A percentile compares a stretch with the other conserved stretches of the same genome.
phyloP scores from a whole-genome alignment of 768 basidiomycete species.

The Sistotremastrum suecicum region DNA sequence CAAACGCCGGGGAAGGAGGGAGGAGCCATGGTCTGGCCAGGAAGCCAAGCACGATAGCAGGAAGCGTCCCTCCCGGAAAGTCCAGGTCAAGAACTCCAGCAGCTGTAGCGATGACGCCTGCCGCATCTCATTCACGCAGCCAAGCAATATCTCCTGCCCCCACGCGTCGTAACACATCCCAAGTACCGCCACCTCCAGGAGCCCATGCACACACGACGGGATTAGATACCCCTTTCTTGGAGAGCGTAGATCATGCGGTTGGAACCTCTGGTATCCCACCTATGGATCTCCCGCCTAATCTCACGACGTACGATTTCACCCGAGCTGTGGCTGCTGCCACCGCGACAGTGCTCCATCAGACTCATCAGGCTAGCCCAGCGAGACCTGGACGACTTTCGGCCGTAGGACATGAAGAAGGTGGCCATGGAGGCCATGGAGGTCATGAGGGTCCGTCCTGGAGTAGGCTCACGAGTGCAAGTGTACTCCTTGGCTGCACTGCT shows the following conservation, averaged over 20 bases:
- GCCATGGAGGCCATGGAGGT: conserved; percentile 48
- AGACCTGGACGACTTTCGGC: conserved; percentile 27
- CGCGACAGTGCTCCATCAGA: conserved; percentile 73
- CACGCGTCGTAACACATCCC: conserved; percentile 3
- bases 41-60: conserved; percentile 30
- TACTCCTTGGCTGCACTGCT: conserved; percentile 78
- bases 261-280: conserved; percentile 39
- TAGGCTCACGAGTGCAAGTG: conserved; percentile 74
- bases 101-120: conserved; percentile 6
- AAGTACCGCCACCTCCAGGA: conserved; percentile 1
- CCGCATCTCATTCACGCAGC: conserved; percentile 7
- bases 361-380: conserved; percentile 32
- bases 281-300: conserved; percentile 42
- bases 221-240: conserved; percentile 48
- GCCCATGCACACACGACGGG: conserved; percentile 15
- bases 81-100: conserved; percentile 27
- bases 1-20: not conserved
- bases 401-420: conserved; percentile 28
- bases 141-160: conserved; percentile 12
- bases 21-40: conserved; percentile 20
- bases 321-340: conserved; percentile 90
- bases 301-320: conserved; percentile 83
- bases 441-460: conserved; percentile 98
- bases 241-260: conserved; percentile 66
- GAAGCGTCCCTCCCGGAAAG: conserved; percentile 12